A percentile compares a stretch with the other conserved stretches of the same genome.
These are phyloP conservation scores for Fusarium haematococcum DNA, from an alignment of 2,329 filamentous ascomycete species.

Conservation along the genomic window DNA sequence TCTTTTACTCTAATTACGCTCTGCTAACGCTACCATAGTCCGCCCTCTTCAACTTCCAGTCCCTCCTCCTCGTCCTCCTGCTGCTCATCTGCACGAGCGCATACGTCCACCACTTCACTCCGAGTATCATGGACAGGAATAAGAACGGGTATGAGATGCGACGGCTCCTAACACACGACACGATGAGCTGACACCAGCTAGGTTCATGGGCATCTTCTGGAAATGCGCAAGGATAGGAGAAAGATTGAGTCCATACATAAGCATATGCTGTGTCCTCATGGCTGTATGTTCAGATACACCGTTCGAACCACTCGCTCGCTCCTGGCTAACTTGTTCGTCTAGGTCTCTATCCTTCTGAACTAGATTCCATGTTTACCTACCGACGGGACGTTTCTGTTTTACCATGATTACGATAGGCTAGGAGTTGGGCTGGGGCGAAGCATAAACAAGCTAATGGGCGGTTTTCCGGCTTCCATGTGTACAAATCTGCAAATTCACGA, in stretches of 20 bases:
- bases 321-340: neutral
- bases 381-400: constrained; percentile 28
- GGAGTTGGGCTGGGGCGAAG: constrained; percentile 30
- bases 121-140: constrained; percentile 90
- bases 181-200: constrained; percentile 50
- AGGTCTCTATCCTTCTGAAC: constrained; percentile 53
- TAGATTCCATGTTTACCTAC: constrained; percentile 43
- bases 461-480: constrained; percentile 20
- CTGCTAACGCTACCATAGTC: constrained; percentile 67
- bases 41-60: constrained; percentile 99
- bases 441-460: constrained; percentile 9
- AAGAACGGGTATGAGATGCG: constrained; percentile 79
- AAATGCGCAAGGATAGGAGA: constrained; percentile 95
- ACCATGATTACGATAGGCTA: constrained; percentile 37
- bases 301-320: neutral
- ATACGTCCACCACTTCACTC: constrained; percentile 91
- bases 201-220: constrained; percentile 90
- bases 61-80: constrained; percentile 91
- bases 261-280: constrained; percentile 93
- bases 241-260: constrained; percentile 93
- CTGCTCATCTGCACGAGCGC: constrained; percentile 96
- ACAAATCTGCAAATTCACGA: constrained; percentile 16
- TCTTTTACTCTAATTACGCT: neutral
- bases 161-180: neutral
- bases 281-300: constrained; percentile 69